A percentile compares a stretch with the other conserved stretches of the same genome.
Conservation (phyloP, 176 grass and related monocot genomes). For the Phragmites australis region DNA sequence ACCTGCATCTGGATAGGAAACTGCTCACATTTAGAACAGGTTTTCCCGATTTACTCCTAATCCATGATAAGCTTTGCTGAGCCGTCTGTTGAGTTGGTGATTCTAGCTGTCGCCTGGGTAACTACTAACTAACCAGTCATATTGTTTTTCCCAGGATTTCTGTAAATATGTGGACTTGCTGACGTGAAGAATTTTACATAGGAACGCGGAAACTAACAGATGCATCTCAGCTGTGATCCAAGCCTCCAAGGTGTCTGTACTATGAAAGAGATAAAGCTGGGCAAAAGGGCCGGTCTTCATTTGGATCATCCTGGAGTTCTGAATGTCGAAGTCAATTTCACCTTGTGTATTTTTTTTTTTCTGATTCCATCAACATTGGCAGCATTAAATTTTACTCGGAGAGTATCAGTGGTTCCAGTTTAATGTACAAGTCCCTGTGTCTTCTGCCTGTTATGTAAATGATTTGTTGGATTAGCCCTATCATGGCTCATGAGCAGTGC, state of each 20-base stretch:
- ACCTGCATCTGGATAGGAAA: slow-evolving; percentile 51
- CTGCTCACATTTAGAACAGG: neutral
- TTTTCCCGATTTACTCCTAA: slow-evolving; percentile 12
- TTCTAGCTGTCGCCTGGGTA: neutral
- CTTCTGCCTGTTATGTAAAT: neutral
- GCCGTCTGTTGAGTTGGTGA: neutral
- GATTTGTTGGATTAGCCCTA: neutral
- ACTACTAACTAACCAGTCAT: neutral
- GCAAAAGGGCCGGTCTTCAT: neutral
- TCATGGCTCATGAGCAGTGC: neutral
- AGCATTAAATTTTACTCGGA: neutral
- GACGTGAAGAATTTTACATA: neutral
- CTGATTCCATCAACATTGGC: slow-evolving; percentile 10
- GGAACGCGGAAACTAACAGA: neutral
- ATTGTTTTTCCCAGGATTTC: slow-evolving; percentile 5
- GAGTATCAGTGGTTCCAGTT: neutral
- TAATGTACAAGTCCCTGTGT: neutral
- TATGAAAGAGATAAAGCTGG: neutral
- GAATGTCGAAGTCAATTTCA: neutral
- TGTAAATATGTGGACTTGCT: slow-evolving; percentile 39
- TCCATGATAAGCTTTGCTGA: neutral
- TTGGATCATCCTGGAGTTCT: neutral
- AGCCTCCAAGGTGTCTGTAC: neutral
- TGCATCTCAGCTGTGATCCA: neutral
- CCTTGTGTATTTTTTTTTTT: neutral